These are phyloP conservation scores for Pochonia chlamydosporia DNA, from an alignment of 2,329 filamentous ascomycete genomes.

Conservation along the genomic window DNA sequence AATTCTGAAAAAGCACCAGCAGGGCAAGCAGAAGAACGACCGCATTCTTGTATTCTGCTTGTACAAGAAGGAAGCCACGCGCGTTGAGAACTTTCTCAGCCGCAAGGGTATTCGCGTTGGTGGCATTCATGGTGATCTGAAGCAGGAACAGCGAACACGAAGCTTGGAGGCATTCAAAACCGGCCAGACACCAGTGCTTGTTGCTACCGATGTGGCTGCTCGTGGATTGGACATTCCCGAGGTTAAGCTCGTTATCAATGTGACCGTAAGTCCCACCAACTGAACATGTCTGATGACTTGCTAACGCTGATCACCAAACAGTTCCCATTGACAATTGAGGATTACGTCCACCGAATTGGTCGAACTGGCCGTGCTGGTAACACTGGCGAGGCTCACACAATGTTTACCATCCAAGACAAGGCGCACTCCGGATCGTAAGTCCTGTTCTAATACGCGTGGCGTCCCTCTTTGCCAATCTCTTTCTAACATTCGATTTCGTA, in stretches of 20 bases:
- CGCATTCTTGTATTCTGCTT: slow-evolving; percentile 91
- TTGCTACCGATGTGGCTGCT: slow-evolving; percentile 94
- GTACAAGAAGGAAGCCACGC: slow-evolving; percentile 96
- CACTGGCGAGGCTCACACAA: slow-evolving; percentile 79
- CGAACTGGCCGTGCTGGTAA: slow-evolving; percentile 91
- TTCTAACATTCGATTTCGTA: slow-evolving; percentile 24
- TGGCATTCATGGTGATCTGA: slow-evolving; percentile 90
- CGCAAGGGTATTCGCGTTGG: slow-evolving; percentile 76
- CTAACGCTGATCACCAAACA: slow-evolving; percentile 23
- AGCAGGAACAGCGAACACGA: slow-evolving; percentile 79
- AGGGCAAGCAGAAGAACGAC: slow-evolving; percentile 65
- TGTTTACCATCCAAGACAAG: slow-evolving; percentile 96
- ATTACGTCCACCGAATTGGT: slow-evolving; percentile 96
- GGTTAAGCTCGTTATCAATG: slow-evolving; percentile 91
- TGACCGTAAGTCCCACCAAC: slow-evolving; percentile 51
- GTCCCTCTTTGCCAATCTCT: not conserved
- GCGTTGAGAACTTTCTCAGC: slow-evolving; percentile 76
- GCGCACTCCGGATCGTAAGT: slow-evolving; percentile 80
- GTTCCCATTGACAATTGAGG: slow-evolving; percentile 92
- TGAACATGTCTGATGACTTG: not conserved
- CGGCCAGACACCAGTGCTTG: slow-evolving; percentile 74
- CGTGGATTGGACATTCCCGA: slow-evolving; percentile 91
- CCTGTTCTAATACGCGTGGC: slow-evolving; percentile 1
- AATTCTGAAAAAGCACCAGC: slow-evolving; percentile 75
- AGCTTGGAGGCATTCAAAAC: slow-evolving; percentile 89